Evolutionary conservation across 352 stramenopile genomes (phyloP).

Genomic region (Pythium dissotocum): DNA sequence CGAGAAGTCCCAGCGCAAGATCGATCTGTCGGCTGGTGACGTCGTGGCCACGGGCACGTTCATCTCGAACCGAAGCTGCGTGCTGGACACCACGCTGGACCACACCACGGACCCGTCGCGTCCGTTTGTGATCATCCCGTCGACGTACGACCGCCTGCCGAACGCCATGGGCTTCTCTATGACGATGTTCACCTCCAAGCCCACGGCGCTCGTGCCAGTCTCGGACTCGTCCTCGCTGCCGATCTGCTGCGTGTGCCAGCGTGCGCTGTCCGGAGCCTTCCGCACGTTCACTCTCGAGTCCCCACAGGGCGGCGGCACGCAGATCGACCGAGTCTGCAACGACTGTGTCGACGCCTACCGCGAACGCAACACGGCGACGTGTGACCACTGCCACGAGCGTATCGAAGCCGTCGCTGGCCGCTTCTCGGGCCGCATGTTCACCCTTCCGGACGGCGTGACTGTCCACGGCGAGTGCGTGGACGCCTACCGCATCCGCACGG

Average conservation of each 20-base stretch:
- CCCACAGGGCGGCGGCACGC: constrained; percentile 19
- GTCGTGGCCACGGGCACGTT: constrained; percentile 82
- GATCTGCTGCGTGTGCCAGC: constrained; percentile 39
- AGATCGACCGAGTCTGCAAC: constrained; percentile 80
- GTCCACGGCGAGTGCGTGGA: constrained; percentile 86
- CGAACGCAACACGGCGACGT: constrained; percentile 73
- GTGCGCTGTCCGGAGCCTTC: constrained; percentile 35
- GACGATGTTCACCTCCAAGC: constrained; percentile 33
- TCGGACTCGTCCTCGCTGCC: constrained; percentile 37
- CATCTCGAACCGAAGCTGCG: constrained; percentile 81
- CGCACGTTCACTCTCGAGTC: constrained; percentile 34
- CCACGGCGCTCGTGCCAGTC: constrained; percentile 33
- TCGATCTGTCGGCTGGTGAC: constrained; percentile 70
- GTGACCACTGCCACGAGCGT: constrained; percentile 69
- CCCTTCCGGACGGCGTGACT: constrained; percentile 68
- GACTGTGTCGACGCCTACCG: constrained; percentile 75
- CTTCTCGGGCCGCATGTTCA: constrained; percentile 83
- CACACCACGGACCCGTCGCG: constrained; percentile 10
- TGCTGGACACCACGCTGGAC: constrained; percentile 59
- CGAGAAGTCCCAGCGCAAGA: constrained; percentile 65
- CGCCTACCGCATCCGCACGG: constrained; percentile 79
- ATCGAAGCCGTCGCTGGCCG: constrained; percentile 73
- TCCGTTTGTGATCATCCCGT: constrained; percentile 37
- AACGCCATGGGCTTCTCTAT: constrained; percentile 25
- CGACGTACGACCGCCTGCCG: constrained; percentile 35